A percentile compares a stretch with the other conserved stretches of the same genome.
These are phyloP conservation scores for Saccharomycopsis fibuligera DNA, from an alignment of 805 yeast genomes.

Conservation along the genomic window DNA sequence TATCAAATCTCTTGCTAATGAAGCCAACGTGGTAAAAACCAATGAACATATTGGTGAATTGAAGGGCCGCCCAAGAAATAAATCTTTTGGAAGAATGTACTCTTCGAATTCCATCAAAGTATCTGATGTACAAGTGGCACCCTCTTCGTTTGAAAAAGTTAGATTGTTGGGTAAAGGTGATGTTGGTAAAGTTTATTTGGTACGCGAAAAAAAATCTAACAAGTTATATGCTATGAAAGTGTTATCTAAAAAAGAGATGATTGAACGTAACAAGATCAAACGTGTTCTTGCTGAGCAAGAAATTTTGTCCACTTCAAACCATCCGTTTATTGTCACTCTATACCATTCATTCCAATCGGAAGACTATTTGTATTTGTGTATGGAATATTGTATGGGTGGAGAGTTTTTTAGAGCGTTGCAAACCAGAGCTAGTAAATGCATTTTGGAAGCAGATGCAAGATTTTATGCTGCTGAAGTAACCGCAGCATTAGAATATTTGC, in stretches of 20 bases:
- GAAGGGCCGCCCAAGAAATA: slow-evolving; percentile 35
- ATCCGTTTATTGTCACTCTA: slow-evolving; percentile 93
- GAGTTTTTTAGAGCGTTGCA: slow-evolving; percentile 95
- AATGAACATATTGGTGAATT: slow-evolving; percentile 35
- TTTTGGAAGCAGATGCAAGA: slow-evolving; percentile 80
- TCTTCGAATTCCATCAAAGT: slow-evolving; percentile 70
- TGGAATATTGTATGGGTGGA: slow-evolving; percentile 99
- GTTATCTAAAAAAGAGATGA: slow-evolving; percentile 85
- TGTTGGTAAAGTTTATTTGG: slow-evolving; percentile 93
- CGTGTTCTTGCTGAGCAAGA: slow-evolving; percentile 96
- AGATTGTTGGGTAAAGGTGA: slow-evolving; percentile 94
- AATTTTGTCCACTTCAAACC: slow-evolving; percentile 88
- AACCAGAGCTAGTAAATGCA: slow-evolving; percentile 79
- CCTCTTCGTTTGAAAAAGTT: slow-evolving; percentile 82
- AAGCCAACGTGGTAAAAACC: slow-evolving; percentile 18
- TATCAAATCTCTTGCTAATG: slow-evolving; percentile 12
- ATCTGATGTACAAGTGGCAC: slow-evolving; percentile 74
- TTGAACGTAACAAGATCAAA: slow-evolving; percentile 88
- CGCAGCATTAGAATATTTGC: slow-evolving; percentile 93
- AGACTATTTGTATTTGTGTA: slow-evolving; percentile 84
- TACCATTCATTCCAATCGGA: slow-evolving; percentile 96
- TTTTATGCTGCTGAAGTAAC: slow-evolving; percentile 96
- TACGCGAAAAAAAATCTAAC: slow-evolving; percentile 69
- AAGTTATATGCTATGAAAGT: slow-evolving; percentile 90
- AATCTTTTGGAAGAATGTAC: slow-evolving; percentile 53